Evolutionary conservation across 2,329 filamentous ascomycete species (phyloP).

Genomic region (Fusarium haematococcum): DNA sequence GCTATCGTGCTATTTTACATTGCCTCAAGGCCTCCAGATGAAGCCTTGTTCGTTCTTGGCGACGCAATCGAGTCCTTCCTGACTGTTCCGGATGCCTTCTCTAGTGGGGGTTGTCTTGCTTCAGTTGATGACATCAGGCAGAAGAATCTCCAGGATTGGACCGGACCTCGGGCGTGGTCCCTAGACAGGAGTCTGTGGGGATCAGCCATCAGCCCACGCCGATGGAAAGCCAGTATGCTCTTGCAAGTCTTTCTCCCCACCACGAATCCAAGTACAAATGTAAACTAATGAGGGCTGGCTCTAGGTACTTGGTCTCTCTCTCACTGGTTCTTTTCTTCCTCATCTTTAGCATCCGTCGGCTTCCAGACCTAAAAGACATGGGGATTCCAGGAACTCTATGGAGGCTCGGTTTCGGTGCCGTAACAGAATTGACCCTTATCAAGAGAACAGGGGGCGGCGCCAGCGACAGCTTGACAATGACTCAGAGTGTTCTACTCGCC

Average conservation of each 20-base stretch:
- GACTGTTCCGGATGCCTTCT: background rate
- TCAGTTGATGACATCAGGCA: background rate
- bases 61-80: conserved; percentile 13
- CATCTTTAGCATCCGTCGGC: background rate
- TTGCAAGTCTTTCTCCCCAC: background rate
- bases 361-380: background rate
- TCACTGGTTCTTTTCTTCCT: background rate
- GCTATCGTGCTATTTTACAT: background rate
- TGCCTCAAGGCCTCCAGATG: background rate
- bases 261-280: background rate
- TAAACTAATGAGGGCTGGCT: background rate
- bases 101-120: conserved; percentile 5
- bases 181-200: background rate
- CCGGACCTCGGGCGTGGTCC: background rate
- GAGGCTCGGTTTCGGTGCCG: conserved; percentile 9
- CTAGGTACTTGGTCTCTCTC: background rate
- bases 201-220: conserved; percentile 4
- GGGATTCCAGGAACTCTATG: background rate
- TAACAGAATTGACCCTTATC: background rate
- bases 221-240: background rate
- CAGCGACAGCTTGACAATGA: background rate
- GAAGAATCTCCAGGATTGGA: background rate
- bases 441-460: background rate
- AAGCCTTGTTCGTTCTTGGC: conserved; percentile 11
- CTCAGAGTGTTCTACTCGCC: background rate